Evolutionary conservation across 345 rosid genomes (phyloP).

Genomic region (Clarkia xantiana): DNA sequence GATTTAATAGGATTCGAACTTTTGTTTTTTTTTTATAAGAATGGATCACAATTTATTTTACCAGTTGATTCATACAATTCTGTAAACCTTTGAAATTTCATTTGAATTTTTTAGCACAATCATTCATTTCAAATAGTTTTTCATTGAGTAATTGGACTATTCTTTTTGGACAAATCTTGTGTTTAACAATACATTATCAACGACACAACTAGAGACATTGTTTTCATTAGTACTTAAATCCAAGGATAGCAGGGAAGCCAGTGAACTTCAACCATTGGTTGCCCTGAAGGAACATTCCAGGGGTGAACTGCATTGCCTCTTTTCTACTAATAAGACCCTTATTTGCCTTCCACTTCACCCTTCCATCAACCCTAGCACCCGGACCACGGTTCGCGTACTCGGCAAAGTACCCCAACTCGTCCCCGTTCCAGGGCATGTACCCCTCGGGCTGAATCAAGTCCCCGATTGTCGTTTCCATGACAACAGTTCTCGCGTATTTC

Average conservation of each 20-base stretch:
- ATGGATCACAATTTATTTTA: too few relatives aligned
- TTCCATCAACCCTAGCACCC: conserved; percentile 26
- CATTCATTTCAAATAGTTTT: too few relatives aligned
- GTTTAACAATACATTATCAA: not conserved
- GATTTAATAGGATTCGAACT: too few relatives aligned
- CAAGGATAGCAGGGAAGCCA: conserved; percentile 26
- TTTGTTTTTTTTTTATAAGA: too few relatives aligned
- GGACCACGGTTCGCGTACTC: conserved; percentile 61
- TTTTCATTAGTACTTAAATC: conserved; percentile 10
- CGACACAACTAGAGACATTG: not conserved
- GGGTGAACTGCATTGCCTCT: conserved; percentile 31
- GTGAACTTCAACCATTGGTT: conserved; percentile 27
- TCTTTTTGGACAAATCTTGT: too few relatives aligned
- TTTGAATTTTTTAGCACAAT: too few relatives aligned
- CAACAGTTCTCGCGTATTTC: conserved; percentile 31
- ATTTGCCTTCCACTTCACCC: conserved; percentile 41
- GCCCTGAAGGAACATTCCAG: conserved; percentile 23
- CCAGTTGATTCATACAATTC: too few relatives aligned
- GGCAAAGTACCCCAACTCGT: conserved; percentile 18
- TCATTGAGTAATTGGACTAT: too few relatives aligned
- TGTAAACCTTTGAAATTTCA: too few relatives aligned
- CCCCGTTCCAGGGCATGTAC: conserved; percentile 36
- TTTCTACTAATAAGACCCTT: conserved; percentile 14
- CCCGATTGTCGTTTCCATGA: conserved; percentile 42
- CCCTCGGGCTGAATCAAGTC: conserved; percentile 62